Base-by-base conservation (phyloP, 2,329 filamentous ascomycete genomes). In the Cryphonectria naterciae region DNA sequence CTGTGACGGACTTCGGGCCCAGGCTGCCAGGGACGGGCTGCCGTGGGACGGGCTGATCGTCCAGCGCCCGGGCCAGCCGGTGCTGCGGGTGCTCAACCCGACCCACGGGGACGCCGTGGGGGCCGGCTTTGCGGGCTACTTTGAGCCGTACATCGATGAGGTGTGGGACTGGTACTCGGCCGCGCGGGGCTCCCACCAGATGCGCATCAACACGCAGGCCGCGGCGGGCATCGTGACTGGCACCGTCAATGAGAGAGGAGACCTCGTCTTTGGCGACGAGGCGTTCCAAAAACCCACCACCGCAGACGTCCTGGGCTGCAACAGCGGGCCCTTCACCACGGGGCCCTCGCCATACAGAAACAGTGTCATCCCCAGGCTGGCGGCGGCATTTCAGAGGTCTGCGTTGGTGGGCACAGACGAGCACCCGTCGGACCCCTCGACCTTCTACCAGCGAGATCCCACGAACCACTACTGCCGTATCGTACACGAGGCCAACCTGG, bases 181-280 rank as follows among this genome's bases (percentile, higher is more conserved):
- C 19, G n/a, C 68, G 41, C 72, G 73, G 58, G 65, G 72, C 17
- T 73, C 72, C 22, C 77, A 76, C 10, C 77, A 82, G 58, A 77
- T 92, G 68, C 85, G 79, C 1, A 84, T 93, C 80, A 86, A 93
- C 80, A 93, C 91, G 2, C 91, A 93, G 80, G 86, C 86, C 2
- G 83, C 80, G 0, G 82, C 83, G 4, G 90, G 91, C 7, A 81
- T 85, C 7, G 79, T 91, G 1, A 76, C 78, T 0, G 89, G 87
- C 32, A 78, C 78, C n/a, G 84, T 90, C 41, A 76, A 80, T 74
- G 76, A 77, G 68, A 80, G 79, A 11, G 80, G 81, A n/a, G 77
- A 78, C 69, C 75, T 84, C 4, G 80, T 81, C 1, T 74, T 83
- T 35, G 81, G 77, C 49, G 73, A 74, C 13, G 82, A 84, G 74